phyloP scores from a whole-genome alignment of 2,329 filamentous ascomycete genomes.

The Pseudocercospora ulei region DNA sequence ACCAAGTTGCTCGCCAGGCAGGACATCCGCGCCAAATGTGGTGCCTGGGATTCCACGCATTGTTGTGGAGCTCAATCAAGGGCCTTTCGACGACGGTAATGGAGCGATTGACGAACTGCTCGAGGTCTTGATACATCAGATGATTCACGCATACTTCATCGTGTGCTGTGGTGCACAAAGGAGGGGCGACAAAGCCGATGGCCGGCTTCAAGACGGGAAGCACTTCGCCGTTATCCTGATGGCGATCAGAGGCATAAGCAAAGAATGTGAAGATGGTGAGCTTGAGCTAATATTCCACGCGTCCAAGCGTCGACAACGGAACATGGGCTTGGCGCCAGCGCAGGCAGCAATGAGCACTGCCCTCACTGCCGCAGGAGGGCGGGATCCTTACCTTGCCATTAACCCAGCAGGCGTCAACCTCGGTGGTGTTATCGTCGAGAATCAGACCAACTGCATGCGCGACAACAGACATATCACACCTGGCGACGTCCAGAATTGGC shows the following conservation, averaged over 20 bases:
- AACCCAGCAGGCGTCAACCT: constrained; percentile 20
- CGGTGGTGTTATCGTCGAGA: constrained; percentile 19
- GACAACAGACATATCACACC: constrained; percentile 28
- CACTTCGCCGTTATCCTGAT: constrained; percentile 38
- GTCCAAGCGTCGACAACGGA: constrained; percentile 17
- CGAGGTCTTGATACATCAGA: constrained; percentile 38
- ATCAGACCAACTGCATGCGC: constrained; percentile 29
- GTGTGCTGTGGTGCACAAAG: constrained; percentile 36
- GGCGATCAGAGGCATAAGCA: constrained; percentile 34
- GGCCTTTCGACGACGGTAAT: constrained; percentile 26
- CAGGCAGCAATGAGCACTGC: neutral
- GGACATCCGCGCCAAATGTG: constrained; percentile 33
- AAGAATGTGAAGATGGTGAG: constrained; percentile 23
- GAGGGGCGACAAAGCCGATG: constrained; percentile 30
- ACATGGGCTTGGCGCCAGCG: constrained; percentile 5
- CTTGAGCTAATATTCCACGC: constrained; percentile 34
- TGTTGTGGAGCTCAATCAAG: constrained; percentile 33
- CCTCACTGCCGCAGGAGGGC: neutral
- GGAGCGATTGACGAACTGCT: constrained; percentile 33
- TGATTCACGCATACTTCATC: constrained; percentile 41
- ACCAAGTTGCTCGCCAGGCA: constrained; percentile 30
- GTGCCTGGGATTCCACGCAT: constrained; percentile 28
- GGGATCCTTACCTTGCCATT: constrained; percentile 17
- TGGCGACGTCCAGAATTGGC: constrained; percentile 31
- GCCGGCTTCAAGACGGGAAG: constrained; percentile 34